phyloP scores from a whole-genome alignment of 1,284 basidiomycete genomes.

The Ustilago cynodontis region DNA sequence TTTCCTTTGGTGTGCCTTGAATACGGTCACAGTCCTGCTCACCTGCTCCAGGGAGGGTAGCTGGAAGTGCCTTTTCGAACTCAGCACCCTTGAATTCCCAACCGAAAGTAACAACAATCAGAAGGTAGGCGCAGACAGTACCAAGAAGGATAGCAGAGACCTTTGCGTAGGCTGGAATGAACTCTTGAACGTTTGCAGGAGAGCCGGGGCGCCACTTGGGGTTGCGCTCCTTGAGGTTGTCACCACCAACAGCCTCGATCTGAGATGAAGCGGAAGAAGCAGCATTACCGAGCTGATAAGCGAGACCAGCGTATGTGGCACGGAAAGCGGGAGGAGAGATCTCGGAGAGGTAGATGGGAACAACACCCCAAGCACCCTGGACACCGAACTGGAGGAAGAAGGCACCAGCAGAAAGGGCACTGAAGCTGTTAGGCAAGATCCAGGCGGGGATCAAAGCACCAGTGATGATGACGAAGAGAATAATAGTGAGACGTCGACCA shows the following conservation, averaged over 20 bases:
- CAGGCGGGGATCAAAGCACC: slow-evolving; percentile 67
- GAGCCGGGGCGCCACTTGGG: slow-evolving; percentile 46
- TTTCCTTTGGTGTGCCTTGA: background rate
- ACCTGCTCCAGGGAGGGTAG: slow-evolving; percentile 30
- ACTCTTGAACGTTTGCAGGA: slow-evolving; percentile 61
- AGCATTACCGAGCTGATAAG: slow-evolving; percentile 83
- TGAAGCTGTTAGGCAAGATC: slow-evolving; percentile 70
- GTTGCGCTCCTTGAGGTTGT: slow-evolving; percentile 59
- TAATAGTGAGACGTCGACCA: slow-evolving; percentile 87
- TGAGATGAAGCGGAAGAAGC: slow-evolving; percentile 87
- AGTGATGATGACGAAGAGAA: slow-evolving; percentile 73
- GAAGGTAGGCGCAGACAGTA: slow-evolving; percentile 71
- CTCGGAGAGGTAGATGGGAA: slow-evolving; percentile 89
- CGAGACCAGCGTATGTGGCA: slow-evolving; percentile 89
- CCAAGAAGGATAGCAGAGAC: slow-evolving; percentile 90
- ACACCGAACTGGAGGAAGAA: slow-evolving; percentile 72
- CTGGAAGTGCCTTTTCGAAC: slow-evolving; percentile 75
- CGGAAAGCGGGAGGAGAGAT: slow-evolving; percentile 92
- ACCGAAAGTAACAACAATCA: slow-evolving; percentile 62
- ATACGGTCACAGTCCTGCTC: slow-evolving; percentile 29
- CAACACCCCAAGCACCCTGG: slow-evolving; percentile 74
- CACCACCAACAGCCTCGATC: slow-evolving; percentile 83
- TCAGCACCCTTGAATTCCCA: slow-evolving; percentile 76
- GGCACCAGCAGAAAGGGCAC: slow-evolving; percentile 70
- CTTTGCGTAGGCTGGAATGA: slow-evolving; percentile 83